Evolutionary conservation across 108 stramenopile species (phyloP).

Genomic region (Discostella stelligeroides): DNA sequence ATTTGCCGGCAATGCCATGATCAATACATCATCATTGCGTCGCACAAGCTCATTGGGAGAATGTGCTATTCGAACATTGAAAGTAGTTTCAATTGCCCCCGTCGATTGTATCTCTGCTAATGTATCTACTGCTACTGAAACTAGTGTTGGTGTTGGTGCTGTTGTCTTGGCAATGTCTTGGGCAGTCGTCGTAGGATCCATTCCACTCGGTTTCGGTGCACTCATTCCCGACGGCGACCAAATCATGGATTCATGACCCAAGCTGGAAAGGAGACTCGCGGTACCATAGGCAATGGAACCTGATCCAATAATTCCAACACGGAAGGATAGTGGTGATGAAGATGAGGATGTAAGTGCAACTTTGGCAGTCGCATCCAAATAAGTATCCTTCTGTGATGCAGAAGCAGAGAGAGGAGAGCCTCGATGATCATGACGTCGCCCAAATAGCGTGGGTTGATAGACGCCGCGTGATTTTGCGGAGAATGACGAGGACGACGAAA

Average conservation of each 20-base stretch:
- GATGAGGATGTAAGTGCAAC: background rate
- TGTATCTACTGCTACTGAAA: too few species aligned
- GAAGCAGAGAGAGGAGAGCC: too few species aligned
- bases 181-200: background rate
- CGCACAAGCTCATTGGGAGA: constrained; percentile 46
- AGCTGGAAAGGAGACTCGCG: constrained; percentile 53
- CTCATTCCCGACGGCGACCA: constrained; percentile 72
- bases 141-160: background rate
- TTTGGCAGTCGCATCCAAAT: too few species aligned
- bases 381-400: too few species aligned
- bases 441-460: background rate
- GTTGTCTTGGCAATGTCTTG: background rate
- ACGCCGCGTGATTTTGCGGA: too few species aligned
- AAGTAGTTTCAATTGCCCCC: constrained; percentile 48
- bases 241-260: constrained; percentile 61
- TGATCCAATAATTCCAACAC: constrained; percentile 63
- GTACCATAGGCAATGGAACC: constrained; percentile 68
- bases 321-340: constrained; percentile 12
- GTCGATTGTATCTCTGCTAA: constrained; percentile 36
- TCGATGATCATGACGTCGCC: too few species aligned
- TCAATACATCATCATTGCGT: constrained; percentile 54
- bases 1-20: constrained; percentile 66
- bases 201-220: constrained; percentile 6
- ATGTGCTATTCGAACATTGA: constrained; percentile 44
- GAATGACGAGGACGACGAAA: background rate